Conservation (phyloP, 2,329 filamentous ascomycete genomes). For the Ophiostoma montium region DNA sequence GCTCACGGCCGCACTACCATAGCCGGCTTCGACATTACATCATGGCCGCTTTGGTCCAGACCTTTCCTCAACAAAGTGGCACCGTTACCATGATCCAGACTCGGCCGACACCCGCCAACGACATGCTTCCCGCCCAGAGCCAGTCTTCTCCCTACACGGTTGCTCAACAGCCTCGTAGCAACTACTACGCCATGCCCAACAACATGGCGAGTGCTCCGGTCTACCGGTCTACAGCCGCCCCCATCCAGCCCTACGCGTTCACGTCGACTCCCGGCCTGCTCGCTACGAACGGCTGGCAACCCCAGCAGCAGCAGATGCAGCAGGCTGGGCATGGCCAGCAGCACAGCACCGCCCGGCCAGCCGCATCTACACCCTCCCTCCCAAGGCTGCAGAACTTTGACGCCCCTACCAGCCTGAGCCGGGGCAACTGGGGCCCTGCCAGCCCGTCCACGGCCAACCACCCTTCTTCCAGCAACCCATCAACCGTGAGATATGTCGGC, state of each 20-base stretch:
- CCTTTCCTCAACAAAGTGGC: conserved; percentile 61
- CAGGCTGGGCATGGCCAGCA: background rate
- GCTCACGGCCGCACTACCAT: no score
- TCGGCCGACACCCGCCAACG: conserved; percentile 34
- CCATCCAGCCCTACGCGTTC: conserved; percentile 66
- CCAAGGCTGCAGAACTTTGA: conserved; percentile 27
- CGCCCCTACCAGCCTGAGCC: background rate
- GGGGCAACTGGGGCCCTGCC: conserved; percentile 18
- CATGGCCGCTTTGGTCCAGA: conserved; percentile 79
- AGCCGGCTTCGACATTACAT: conserved; percentile 20
- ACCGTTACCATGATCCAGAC: conserved; percentile 65
- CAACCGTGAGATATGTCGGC: conserved; percentile 22
- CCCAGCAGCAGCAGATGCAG: conserved; percentile 1
- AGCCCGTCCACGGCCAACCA: conserved; percentile 27
- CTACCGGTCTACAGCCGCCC: conserved; percentile 41
- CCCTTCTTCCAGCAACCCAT: conserved; percentile 24
- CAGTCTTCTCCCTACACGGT: conserved; percentile 28
- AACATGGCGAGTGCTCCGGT: conserved; percentile 24
- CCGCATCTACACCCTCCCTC: conserved; percentile 30
- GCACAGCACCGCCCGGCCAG: conserved; percentile 28
- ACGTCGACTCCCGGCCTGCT: conserved; percentile 54
- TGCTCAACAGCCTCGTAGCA: conserved; percentile 32
- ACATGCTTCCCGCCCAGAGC: conserved; percentile 4
- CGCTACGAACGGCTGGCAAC: conserved; percentile 19
- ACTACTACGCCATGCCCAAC: conserved; percentile 35